These are phyloP conservation scores for Penicillium soppii DNA, from an alignment of 495 filamentous ascomycete species.

Conservation along the genomic window DNA sequence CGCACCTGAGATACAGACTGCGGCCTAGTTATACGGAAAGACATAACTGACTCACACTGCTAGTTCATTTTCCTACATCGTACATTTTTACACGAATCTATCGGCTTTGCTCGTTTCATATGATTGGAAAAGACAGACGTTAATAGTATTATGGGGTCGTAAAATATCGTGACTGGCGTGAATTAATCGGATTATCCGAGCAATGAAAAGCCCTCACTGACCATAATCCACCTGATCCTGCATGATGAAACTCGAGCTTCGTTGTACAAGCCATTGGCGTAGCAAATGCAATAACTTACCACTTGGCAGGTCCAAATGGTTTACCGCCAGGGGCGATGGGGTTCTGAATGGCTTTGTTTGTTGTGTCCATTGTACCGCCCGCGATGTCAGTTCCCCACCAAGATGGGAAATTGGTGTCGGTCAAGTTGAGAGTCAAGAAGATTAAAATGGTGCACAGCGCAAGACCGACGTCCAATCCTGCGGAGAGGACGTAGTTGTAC, in stretches of 20 bases:
- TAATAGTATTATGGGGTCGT: not conserved
- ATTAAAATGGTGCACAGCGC: constrained; percentile 66
- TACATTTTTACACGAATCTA: too few relatives aligned
- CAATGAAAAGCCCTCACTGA: not conserved
- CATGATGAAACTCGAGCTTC: too few relatives aligned
- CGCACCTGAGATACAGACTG: too few relatives aligned
- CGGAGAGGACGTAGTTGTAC: constrained; percentile 76
- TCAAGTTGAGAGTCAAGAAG: constrained; percentile 64
- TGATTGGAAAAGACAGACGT: not conserved
- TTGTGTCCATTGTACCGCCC: constrained; percentile 43
- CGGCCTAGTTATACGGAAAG: too few relatives aligned
- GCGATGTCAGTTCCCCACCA: constrained; percentile 68
- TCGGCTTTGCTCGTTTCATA: too few relatives aligned
- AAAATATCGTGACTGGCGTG: not conserved
- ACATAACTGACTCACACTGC: too few relatives aligned
- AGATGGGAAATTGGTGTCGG: constrained; percentile 47
- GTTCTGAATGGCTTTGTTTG: constrained; percentile 35
- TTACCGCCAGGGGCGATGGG: constrained; percentile 40
- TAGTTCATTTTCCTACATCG: too few relatives aligned
- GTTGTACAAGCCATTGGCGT: too few relatives aligned
- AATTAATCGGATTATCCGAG: not conserved
- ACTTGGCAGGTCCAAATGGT: constrained; percentile 59
- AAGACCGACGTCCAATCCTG: constrained; percentile 68
- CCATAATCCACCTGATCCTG: too few relatives aligned
- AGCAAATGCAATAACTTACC: constrained; percentile 33